phyloP scores from a whole-genome alignment of 495 filamentous ascomycete species.

The Podospora fimiseda region DNA sequence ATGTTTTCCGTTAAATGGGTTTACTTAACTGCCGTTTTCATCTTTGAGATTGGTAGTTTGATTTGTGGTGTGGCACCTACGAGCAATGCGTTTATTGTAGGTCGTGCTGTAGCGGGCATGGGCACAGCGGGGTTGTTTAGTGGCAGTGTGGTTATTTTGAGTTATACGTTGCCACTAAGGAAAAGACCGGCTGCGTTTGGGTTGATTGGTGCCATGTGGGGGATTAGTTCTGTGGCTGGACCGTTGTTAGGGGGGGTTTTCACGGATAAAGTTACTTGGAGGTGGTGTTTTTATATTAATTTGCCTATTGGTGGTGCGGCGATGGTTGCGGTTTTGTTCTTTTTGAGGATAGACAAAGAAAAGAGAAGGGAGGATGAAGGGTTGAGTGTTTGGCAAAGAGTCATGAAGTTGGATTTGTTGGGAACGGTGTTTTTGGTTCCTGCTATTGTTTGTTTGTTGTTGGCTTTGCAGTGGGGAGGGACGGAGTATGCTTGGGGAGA shows the following conservation, averaged over 20 bases:
- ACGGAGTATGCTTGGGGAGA: constrained; percentile 47
- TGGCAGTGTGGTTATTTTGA: constrained; percentile 56
- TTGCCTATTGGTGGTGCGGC: constrained; percentile 57
- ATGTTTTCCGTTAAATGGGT: constrained; percentile 46
- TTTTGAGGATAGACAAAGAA: constrained; percentile 39
- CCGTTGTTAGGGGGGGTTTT: constrained; percentile 45
- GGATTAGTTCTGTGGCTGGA: constrained; percentile 53
- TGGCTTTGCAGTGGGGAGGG: constrained; percentile 63
- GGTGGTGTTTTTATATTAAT: constrained; percentile 57
- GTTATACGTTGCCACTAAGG: constrained; percentile 60
- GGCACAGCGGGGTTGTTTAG: constrained; percentile 48
- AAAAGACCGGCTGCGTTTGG: constrained; percentile 68
- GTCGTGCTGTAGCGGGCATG: constrained; percentile 46
- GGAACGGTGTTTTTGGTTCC: constrained; percentile 48
- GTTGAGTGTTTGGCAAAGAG: constrained; percentile 28
- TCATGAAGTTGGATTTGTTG: constrained; percentile 48
- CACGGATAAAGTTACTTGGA: constrained; percentile 41
- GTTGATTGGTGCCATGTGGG: constrained; percentile 78
- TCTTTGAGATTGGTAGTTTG: constrained; percentile 47
- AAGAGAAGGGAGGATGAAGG: constrained; percentile 22
- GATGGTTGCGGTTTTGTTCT: constrained; percentile 48
- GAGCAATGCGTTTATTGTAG: constrained; percentile 46
- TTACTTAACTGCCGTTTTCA: constrained; percentile 39
- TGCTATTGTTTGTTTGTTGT: constrained; percentile 48
- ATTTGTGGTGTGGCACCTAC: constrained; percentile 47